Evolutionary conservation across 2,329 filamentous ascomycete genomes (phyloP), one percentile per base, ranked within the genome.

Genomic region (Dothidotthia symphoricarpi): DNA sequence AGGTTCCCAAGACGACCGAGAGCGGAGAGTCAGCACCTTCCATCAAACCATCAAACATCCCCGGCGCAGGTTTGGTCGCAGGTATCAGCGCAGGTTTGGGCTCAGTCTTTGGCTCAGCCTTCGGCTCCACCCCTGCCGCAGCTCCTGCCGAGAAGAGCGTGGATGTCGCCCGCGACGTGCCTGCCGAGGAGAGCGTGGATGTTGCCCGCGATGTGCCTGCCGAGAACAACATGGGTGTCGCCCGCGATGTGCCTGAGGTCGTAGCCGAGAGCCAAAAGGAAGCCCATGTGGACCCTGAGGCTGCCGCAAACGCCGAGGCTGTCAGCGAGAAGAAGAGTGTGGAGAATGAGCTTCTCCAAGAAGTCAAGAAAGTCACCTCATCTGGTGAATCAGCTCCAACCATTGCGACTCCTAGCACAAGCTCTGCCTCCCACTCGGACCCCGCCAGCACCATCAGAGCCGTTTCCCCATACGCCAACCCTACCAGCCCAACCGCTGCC

Each of bases 201-300:
- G 19, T 22, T 22, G 9, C 19, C 19, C 19, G 9, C 19, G 9
- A 9, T 9, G 9, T 9, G 19, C 19, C 19, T 22, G 19, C 19
- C 5, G n/a, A n/a, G n/a, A 32, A 31, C 24, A 39, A 48, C 2
- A 47, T 49, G 26, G 56, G 66, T 30, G 59, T 69, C 42, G 61
- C 63, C 24, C 57, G 59, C 24, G 62, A 56, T 36, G 49, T 64
- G 6, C 82, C 82, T 15, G 75, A 77, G 37, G 67, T 85, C 25
- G 85, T 88, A 36, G 81, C 80, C 60, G 78, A 88, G 57, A 87
- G 82, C 68, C 83, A 89, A 59, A 72, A 80, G 53, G 76, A 81
- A 59, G 82, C 84, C 11, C 67, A 79, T 39, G 72, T 72, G 28
- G 70, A 73, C 12, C 78, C 83, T 9, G 85, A 88, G 61, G 83